Percentiles rank a stretch among this genome's conserved stretches.
Conservation (phyloP, 768 basidiomycete genomes). For the Boletus rubropictus region DNA sequence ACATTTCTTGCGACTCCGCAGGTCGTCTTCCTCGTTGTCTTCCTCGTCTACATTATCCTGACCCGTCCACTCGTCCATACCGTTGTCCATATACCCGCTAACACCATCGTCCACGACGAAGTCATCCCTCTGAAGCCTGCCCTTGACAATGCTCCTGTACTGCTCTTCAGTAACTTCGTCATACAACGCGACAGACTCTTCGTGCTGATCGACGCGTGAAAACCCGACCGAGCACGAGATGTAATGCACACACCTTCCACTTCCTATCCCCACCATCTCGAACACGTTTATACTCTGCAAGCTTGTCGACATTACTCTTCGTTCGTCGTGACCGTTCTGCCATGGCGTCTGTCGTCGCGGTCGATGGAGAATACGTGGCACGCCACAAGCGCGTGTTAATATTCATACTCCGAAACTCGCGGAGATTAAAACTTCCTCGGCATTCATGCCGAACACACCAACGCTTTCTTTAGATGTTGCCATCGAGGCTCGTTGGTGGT, state of each 20-base stretch:
- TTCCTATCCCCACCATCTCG: slow-evolving; percentile 54
- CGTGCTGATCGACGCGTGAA: slow-evolving; percentile 32
- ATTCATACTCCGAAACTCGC: slow-evolving; percentile 22
- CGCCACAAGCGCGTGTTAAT: slow-evolving; percentile 27
- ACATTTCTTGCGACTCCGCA: slow-evolving; percentile 38
- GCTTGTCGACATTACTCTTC: slow-evolving; percentile 33
- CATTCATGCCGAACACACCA: slow-evolving; percentile 9
- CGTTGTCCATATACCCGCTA: slow-evolving; percentile 90
- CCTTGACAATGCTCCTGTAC: slow-evolving; percentile 79
- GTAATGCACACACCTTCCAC: slow-evolving; percentile 44
- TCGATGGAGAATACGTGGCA: not conserved
- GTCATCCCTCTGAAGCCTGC: slow-evolving; percentile 80
- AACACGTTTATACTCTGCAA: slow-evolving; percentile 56
- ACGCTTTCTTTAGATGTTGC: slow-evolving; percentile 29
- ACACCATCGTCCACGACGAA: slow-evolving; percentile 95
- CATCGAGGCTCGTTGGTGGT: slow-evolving; percentile 41
- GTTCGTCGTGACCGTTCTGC: slow-evolving; percentile 26
- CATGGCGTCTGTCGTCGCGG: slow-evolving; percentile 13
- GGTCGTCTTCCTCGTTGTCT: slow-evolving; percentile 41
- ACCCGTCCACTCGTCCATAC: slow-evolving; percentile 88
- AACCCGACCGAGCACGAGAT: not conserved
- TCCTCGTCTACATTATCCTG: slow-evolving; percentile 51
- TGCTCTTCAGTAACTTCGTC: slow-evolving; percentile 89
- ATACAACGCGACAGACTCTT: slow-evolving; percentile 68
- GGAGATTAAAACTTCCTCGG: slow-evolving; percentile 11